Base-by-base conservation (phyloP, 148 eudicot genomes). In the Arbutus unedo region DNA sequence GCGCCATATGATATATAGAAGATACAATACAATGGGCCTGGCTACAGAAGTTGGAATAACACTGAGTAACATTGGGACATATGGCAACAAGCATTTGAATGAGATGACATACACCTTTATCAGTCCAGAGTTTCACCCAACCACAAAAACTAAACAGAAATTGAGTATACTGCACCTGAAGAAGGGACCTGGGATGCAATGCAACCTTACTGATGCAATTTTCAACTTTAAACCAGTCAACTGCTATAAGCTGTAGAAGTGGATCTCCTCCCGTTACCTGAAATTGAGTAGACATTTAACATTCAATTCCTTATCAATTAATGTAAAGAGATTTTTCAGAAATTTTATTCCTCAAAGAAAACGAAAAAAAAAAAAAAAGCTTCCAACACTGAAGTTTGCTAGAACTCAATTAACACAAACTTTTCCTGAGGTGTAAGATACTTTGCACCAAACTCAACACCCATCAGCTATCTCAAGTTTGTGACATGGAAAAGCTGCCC, bases 211-310 rank as follows among this genome's bases (percentile, higher is more conserved):
- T 88, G 78, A 89, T 66, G 82, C 88, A 82, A 57, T 86, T 89
- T 50, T 94, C 99, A 75, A 93, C 91, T 89, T 94, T 93, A 83
- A 93, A 88, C 99, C 99, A 97, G 90, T 97, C 99, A 84, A 93
- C 98, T 43, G 96, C 96, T 82, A 97, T 85, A 77, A 97, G 97
- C 92, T 93, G 92, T 45, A 97, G 88, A 83, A 93, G 98, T n/a
- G 99, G 97, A 82, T 93, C 98, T 79, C 98, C 98, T 79, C 95
- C 96, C 79, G 85, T 87, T 75, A 94, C 96, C 99, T 97, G 87
- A 85, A 83, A 62, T 45, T 6, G 6, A 53, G 23, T 14, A 11
- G 10, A 38, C 16, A 25, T n/a, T 25, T 31, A 47, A 72, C 45
- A 47, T 38, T 81, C 67, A 75, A 51, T 50, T 41, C 21, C 76